phyloP scores from a whole-genome alignment of 192 early-diverging fungal genomes.

The Linnemannia zychae region DNA sequence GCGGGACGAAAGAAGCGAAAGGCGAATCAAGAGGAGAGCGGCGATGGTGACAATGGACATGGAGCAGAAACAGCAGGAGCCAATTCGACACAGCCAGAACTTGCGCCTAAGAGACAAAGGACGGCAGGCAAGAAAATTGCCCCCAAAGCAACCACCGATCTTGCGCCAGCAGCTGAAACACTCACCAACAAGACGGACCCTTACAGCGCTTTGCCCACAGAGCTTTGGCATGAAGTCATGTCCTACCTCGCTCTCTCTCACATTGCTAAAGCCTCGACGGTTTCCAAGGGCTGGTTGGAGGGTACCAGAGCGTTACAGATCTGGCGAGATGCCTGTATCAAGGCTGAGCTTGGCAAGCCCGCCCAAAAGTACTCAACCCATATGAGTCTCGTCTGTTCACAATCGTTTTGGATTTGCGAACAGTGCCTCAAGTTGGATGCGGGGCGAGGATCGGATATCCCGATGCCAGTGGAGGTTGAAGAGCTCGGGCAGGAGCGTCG shows the following conservation, averaged over 20 bases:
- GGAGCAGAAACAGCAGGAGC: background rate
- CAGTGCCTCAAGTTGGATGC: conserved; percentile 6
- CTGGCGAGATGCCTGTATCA: conserved; percentile 2
- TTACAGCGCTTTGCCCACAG: conserved; percentile 21
- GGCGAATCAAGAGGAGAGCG: background rate
- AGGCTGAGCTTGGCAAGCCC: background rate
- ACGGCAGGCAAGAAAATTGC: background rate
- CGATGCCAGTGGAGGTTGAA: conserved; percentile 8
- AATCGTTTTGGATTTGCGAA: conserved; percentile 28
- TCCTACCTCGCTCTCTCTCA: conserved; percentile 12
- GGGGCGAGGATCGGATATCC: conserved; percentile 15
- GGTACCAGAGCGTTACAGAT: conserved; percentile 6
- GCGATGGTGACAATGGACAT: background rate
- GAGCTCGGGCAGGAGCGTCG: background rate
- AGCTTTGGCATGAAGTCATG: conserved; percentile 31
- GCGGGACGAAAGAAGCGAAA: background rate
- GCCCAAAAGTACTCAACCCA: conserved; percentile 7
- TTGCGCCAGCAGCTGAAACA: background rate
- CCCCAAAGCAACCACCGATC: no score
- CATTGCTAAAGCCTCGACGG: conserved; percentile 6
- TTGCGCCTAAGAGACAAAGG: background rate
- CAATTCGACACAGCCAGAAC: background rate
- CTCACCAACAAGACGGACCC: conserved; percentile 25
- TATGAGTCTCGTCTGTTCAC: conserved; percentile 28
- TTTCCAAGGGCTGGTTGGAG: conserved; percentile 25